A percentile compares a stretch with the other conserved stretches of the same genome.
Conservation (phyloP, 345 rosid genomes). For the Odontarrhena argentea region DNA sequence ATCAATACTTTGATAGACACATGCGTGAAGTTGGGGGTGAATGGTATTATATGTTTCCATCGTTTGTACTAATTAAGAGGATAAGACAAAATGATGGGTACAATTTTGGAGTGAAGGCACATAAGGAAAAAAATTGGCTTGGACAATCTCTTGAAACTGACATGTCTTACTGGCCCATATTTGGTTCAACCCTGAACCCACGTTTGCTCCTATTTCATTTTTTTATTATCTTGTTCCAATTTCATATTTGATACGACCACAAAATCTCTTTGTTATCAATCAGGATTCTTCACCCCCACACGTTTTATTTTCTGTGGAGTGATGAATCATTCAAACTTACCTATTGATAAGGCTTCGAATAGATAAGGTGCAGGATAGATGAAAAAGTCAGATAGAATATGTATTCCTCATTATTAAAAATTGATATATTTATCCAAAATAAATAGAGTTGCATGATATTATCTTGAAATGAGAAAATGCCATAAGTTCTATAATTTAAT, state of each 20-base stretch:
- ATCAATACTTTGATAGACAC: no score
- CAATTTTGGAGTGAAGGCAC: not conserved
- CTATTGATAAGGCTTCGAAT: not conserved
- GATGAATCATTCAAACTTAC: not conserved
- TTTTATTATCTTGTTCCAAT: not conserved
- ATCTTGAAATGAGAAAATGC: no score
- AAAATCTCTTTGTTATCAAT: not conserved
- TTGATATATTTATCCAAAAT: no score
- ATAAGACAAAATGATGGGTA: slow-evolving; percentile 22
- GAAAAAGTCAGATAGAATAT: no score
- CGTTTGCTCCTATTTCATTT: slow-evolving; percentile 15
- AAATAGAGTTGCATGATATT: no score
- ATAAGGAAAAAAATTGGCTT: not conserved
- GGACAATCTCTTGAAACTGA: slow-evolving; percentile 10
- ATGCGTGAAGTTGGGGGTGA: no score
- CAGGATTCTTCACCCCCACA: not conserved
- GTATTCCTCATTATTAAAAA: no score
- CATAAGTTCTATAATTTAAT: no score
- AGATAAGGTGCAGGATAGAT: no score
- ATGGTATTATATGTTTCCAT: no score
- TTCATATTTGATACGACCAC: slow-evolving; percentile 14
- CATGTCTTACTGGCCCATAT: not conserved
- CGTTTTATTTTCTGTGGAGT: not conserved
- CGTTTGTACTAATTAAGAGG: not conserved
- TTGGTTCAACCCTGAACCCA: slow-evolving; percentile 25